Base-by-base conservation (phyloP, 805 yeast genomes). In the Cyberlindnera saturnus region DNA sequence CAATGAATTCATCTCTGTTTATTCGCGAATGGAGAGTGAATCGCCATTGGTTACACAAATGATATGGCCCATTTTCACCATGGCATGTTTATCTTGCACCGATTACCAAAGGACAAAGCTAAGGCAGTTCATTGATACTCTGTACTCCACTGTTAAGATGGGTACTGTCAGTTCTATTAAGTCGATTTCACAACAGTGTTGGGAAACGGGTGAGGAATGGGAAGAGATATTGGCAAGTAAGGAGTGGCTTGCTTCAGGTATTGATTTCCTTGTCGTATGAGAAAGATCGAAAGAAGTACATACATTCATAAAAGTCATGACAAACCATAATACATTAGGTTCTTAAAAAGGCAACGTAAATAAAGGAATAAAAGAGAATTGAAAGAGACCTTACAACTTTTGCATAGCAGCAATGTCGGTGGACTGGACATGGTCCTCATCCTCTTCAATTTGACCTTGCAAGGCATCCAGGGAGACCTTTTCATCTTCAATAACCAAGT, bases 371-470 rank as follows among this genome's bases (percentile, higher is more conserved):
- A 45, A 39, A 38, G 32, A 43, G 42, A 42, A 40, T 31, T 32
- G 32, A 34, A 31, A 26, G 41, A 35, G 34, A 36, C 40, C 75
- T 82, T 88, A 91, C 75, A 91, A 79, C 78, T 91, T 91, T 73
- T 77, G 85, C 98, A 91, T 91, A 72, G 99, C 99, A 73, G 95
- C 96, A 70, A 93, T 71, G 73, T 93, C 99, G 56, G 96, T 86
- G 62, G 98, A 91, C 81, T 93, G 99, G 65, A 93, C 97, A 77
- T 89, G 95, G 77, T 93, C 99, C 80, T 93, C 99, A 70, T 86
- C 96, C 66, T 82, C 97, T 68, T 76, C 82, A 57, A 81, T 76
- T 48, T 62, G 63, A 55, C 71, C 73, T 74, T 86, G 91, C 67
- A 93, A 83, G 44, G 86, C 97, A 59, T 86, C 96, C 62, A 89